Evolutionary conservation across 768 basidiomycete species (phyloP).

Genomic region (Xanthoconium purpureum): DNA sequence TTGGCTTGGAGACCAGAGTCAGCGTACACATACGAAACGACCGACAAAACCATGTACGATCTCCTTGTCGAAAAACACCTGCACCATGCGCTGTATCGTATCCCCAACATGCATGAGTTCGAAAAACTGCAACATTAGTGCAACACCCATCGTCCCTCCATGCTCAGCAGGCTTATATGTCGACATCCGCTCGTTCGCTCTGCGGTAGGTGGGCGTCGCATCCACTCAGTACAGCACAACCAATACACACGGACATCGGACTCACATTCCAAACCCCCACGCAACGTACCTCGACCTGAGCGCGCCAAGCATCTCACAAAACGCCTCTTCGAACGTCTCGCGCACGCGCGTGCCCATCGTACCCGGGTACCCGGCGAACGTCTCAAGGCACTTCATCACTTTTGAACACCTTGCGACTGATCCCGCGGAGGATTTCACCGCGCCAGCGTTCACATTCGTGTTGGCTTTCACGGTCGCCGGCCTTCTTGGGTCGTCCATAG

Average conservation of each 20-base stretch:
- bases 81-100: constrained; percentile 95
- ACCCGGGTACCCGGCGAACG: constrained; percentile 84
- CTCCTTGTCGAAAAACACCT: constrained; percentile 98
- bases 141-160: constrained; percentile 75
- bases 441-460: constrained; percentile 94
- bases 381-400: constrained; percentile 91
- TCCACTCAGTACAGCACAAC: background rate
- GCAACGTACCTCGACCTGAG: constrained; percentile 76
- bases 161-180: constrained; percentile 89
- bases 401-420: constrained; percentile 94
- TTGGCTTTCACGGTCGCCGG: constrained; percentile 85
- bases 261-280: constrained; percentile 75
- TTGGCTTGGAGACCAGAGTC: background rate
- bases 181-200: constrained; percentile 87
- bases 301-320: constrained; percentile 77
- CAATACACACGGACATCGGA: background rate
- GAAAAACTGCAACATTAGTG: constrained; percentile 94
- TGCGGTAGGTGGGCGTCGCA: constrained; percentile 27
- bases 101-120: constrained; percentile 97
- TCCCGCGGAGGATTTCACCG: constrained; percentile 91
- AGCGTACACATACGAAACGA: background rate
- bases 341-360: constrained; percentile 82
- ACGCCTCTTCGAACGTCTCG: constrained; percentile 93
- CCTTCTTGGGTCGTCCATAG: constrained; percentile 91
- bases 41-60: constrained; percentile 48